Evolutionary conservation across 805 yeast species (phyloP).

Genomic region (Starmerella bombicola): DNA sequence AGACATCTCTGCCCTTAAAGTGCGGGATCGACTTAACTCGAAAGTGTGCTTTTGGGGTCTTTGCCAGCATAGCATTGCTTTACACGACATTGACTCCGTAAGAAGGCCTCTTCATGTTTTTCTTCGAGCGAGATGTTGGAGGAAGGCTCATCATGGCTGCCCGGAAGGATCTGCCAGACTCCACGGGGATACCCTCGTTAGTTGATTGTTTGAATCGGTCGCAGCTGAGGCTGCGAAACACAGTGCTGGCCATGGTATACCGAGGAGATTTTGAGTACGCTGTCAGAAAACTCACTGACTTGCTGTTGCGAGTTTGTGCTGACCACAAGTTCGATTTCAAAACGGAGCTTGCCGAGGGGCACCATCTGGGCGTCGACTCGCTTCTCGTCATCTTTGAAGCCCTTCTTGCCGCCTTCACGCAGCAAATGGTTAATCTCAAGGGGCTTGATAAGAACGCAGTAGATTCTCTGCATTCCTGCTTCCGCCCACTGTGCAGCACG

Average conservation of each 20-base stretch:
- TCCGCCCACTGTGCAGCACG: neutral
- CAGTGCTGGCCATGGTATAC: constrained; percentile 9
- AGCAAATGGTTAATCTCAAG: constrained; percentile 3
- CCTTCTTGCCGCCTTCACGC: constrained; percentile 6
- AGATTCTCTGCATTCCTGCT: neutral
- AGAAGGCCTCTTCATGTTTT: constrained; percentile 10
- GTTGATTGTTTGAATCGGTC: neutral
- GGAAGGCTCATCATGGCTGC: constrained; percentile 2
- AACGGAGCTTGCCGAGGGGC: too few relatives aligned
- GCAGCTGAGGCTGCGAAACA: neutral
- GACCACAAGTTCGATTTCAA: neutral
- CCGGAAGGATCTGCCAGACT: constrained; percentile 8
- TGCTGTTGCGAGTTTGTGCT: neutral
- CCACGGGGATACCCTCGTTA: neutral
- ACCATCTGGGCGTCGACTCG: constrained; percentile 4
- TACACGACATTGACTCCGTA: too few relatives aligned
- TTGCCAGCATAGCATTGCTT: too few relatives aligned
- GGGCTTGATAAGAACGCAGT: neutral
- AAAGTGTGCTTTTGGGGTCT: too few relatives aligned
- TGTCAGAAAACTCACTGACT: constrained; percentile 3
- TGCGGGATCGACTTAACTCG: too few relatives aligned
- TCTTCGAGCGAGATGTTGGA: constrained; percentile 12
- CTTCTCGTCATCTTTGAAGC: constrained; percentile 9
- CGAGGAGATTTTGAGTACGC: constrained; percentile 14
- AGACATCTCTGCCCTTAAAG: too few relatives aligned